Evolutionary conservation across 768 basidiomycete genomes (phyloP).

Genomic region (Termitomyces sp.): DNA sequence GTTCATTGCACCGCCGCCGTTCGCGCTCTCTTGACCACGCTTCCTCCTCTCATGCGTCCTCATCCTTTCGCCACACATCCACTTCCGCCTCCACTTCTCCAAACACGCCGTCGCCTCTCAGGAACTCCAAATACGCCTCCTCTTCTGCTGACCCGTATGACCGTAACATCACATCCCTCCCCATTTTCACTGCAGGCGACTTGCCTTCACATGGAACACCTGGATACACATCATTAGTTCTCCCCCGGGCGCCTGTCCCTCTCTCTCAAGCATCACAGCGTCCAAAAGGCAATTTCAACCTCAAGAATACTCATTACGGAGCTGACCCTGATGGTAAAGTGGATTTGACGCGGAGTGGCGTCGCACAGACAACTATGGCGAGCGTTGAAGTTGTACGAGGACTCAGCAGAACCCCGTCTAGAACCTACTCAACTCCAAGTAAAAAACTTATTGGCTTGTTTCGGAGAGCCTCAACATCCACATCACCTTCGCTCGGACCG

Average conservation of each 20-base stretch:
- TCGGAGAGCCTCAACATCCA: constrained; percentile 10
- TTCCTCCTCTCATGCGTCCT: constrained; percentile 6
- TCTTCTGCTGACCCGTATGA: constrained; percentile 19
- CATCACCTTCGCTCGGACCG: constrained; percentile 7
- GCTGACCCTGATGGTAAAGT: constrained; percentile 42
- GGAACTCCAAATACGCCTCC: constrained; percentile 15
- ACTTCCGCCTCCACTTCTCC: constrained; percentile 5
- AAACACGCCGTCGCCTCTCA: constrained; percentile 5
- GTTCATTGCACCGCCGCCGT: constrained; percentile 9
- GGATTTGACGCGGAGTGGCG: constrained; percentile 69
- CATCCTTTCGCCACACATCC: constrained; percentile 6
- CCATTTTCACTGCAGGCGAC: constrained; percentile 24
- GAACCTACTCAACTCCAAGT: constrained; percentile 9
- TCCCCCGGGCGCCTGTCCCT: constrained; percentile 43
- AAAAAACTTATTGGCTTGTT: constrained; percentile 15
- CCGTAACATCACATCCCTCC: constrained; percentile 13
- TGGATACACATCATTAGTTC: constrained; percentile 48
- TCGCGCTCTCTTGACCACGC: constrained; percentile 15
- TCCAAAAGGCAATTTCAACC: constrained; percentile 11
- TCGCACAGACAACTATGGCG: constrained; percentile 87
- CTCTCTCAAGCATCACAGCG: constrained; percentile 18
- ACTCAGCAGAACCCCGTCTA: constrained; percentile 22
- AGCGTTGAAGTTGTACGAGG: constrained; percentile 75
- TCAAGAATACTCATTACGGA: background rate
- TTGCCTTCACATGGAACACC: constrained; percentile 51